These are phyloP conservation scores for Murraya paniculata DNA, from an alignment of 345 rosid species.

Conservation along the genomic window DNA sequence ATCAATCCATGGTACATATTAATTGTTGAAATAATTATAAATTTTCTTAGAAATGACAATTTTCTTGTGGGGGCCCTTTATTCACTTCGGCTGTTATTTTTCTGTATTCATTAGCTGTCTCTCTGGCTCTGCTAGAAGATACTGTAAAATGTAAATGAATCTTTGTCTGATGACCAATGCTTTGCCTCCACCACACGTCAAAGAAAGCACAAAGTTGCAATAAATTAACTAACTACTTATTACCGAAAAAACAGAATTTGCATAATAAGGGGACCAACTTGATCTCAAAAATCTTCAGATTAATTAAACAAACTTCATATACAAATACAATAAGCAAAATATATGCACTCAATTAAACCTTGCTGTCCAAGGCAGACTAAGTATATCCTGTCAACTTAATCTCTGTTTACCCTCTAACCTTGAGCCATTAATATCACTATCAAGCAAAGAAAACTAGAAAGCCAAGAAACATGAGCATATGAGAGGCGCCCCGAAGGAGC, in stretches of 20 bases:
- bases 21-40: not conserved
- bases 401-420: constrained; percentile 10
- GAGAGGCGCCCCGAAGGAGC: constrained; percentile 8
- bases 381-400: constrained; percentile 7
- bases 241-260: not conserved
- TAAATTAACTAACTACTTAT: no score
- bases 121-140: not conserved
- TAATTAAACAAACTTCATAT: not conserved
- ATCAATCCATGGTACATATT: constrained; percentile 10
- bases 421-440: not conserved
- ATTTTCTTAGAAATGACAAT: not conserved
- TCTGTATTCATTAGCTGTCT: not conserved
- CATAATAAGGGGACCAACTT: not conserved
- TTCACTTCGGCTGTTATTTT: not conserved
- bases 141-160: not conserved
- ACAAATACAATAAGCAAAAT: not conserved
- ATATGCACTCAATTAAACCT: not conserved
- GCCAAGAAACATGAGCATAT: constrained; percentile 18
- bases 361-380: not conserved
- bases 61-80: not conserved
- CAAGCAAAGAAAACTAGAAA: constrained; percentile 14
- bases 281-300: not conserved
- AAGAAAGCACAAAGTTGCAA: not conserved
- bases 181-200: not conserved
- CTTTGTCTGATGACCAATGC: not conserved